Evolutionary conservation across 139 green algal genomes (phyloP).

Genomic region (Coccomyxa sp.): DNA sequence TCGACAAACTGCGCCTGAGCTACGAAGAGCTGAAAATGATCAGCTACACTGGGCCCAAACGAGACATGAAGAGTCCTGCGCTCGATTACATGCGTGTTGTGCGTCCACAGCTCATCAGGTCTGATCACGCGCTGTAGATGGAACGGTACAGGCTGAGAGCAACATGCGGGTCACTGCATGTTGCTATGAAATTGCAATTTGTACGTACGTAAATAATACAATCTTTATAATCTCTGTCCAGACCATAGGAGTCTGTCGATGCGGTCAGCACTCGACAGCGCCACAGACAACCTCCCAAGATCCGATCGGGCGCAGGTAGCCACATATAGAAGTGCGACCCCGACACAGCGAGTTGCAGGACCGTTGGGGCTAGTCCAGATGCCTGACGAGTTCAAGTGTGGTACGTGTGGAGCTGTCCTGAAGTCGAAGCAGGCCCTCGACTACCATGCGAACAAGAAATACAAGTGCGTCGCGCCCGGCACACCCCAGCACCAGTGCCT

Average conservation of each 20-base stretch:
- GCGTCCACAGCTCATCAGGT: too few species aligned
- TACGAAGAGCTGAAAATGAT: too few species aligned
- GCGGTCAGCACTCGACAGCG: neutral
- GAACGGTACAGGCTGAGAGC: too few species aligned
- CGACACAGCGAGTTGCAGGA: neutral
- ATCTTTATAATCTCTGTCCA: conserved; percentile 2
- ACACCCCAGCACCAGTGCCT: neutral
- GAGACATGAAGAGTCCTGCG: too few species aligned
- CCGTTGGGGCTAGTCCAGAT: neutral
- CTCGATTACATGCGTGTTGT: too few species aligned
- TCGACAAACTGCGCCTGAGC: too few species aligned
- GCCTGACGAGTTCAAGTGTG: neutral
- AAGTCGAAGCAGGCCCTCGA: neutral
- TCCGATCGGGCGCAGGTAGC: neutral
- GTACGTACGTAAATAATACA: neutral
- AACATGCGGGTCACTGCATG: too few species aligned
- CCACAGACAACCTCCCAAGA: neutral
- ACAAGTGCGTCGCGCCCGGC: neutral
- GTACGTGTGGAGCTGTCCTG: neutral
- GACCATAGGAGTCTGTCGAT: neutral
- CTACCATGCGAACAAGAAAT: neutral
- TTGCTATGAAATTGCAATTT: too few species aligned
- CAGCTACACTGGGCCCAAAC: too few species aligned
- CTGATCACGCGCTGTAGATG: too few species aligned
- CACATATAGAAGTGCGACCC: neutral